Conservation (phyloP, 306 rosid genomes). For the Fragaria nilgerrensis region DNA sequence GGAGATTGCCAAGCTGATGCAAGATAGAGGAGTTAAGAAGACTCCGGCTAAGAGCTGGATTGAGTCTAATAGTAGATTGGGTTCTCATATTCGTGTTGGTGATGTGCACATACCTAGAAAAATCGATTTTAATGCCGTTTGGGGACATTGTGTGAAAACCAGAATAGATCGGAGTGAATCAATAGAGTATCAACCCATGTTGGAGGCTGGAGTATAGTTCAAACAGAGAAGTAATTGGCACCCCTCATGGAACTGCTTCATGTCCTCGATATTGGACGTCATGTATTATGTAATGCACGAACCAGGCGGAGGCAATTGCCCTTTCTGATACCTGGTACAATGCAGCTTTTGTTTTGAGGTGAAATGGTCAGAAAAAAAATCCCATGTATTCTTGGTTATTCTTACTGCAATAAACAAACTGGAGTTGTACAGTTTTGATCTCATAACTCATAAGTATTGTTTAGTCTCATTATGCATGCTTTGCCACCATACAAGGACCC, state of each 20-base stretch:
- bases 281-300: background rate
- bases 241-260: background rate
- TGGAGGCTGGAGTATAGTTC: conserved; percentile 12
- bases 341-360: background rate
- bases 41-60: conserved; percentile 80
- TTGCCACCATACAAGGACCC: background rate
- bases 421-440: background rate
- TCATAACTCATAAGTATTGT: background rate
- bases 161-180: conserved; percentile 15
- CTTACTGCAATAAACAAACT: background rate
- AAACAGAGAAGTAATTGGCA: background rate
- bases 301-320: background rate
- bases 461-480: background rate
- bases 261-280: background rate
- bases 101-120: conserved; percentile 23
- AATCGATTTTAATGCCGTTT: conserved; percentile 15
- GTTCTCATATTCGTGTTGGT: conserved; percentile 29
- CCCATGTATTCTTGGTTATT: background rate
- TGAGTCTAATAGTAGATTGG: conserved; percentile 37
- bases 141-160: conserved; percentile 27
- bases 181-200: background rate
- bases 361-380: background rate
- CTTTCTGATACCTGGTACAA: background rate
- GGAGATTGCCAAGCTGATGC: conserved; percentile 69
- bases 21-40: conserved; percentile 75